Evolutionary conservation across 208 protist genomes (phyloP), one percentile per base, ranked within the genome.

Genomic region (Crithidia thermophila): DNA sequence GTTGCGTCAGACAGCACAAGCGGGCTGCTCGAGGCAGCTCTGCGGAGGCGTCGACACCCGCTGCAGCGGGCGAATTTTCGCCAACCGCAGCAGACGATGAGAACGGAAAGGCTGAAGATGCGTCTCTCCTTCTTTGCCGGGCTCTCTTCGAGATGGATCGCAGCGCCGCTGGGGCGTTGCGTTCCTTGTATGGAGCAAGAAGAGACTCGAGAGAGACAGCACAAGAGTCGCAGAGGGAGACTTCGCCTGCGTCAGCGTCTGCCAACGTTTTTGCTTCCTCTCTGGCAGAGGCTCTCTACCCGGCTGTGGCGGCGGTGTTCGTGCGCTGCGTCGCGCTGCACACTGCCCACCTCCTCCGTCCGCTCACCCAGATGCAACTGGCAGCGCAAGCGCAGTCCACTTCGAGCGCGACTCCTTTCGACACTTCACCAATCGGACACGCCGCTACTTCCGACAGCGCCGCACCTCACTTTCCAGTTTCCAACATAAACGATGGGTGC

Each of bases 261-360:
- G n/a, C n/a, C n/a, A n/a, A n/a, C n/a, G n/a, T n/a, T 46, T 40
- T 61, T 14, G 25, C 55, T 33, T 9, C 55, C 21, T 28, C 25
- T 8, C 4, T 61, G 55, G 11, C 18, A 13, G 66, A 56, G 27
- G 13, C 18, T 5, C 5, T 65, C 20, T 72, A 59, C 27, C 30
- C 39, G 8, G 2, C 36, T 10, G 13, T 72, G 14, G 42, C 50
- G 6, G 67, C 57, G 9, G 49, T 39, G n/a, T 21, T 72, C n/a
- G 42, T 72, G 16, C 67, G 67, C n/a, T 34, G 37, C 2, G 53
- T 56, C 4, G 57, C 67, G 7, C 33, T 72, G 46, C 50, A 59
- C 30, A 51, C 67, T 28, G 67, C 67, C 25, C 55, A 40, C 8
- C 43, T 72, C 9, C 49, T 72, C 28, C 25, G 45, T 9, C 40